A percentile compares a stretch with the other conserved stretches of the same genome.
These are phyloP conservation scores for Neurospora crassa DNA, from an alignment of 2,329 filamentous ascomycete genomes.

Conservation along the genomic window DNA sequence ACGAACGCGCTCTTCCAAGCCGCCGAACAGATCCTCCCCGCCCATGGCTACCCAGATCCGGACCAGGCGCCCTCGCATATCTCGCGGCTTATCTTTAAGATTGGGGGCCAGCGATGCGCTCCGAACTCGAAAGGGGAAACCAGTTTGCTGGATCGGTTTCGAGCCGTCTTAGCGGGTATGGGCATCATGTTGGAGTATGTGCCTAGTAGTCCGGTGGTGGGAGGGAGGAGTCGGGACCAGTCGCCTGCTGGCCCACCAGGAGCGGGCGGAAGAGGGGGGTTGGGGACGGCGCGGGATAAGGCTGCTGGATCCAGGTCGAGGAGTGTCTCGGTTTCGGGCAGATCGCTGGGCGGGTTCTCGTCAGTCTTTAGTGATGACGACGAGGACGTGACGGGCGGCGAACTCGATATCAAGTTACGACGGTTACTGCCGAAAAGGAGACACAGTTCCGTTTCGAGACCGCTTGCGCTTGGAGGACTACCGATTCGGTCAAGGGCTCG, in stretches of 20 bases:
- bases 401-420: neutral
- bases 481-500: neutral
- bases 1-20: constrained; percentile 73
- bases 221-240: neutral
- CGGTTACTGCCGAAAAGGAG: neutral
- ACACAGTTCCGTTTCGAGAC: neutral
- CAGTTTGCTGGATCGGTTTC: constrained; percentile 56
- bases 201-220: constrained; percentile 7
- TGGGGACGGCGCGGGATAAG: neutral
- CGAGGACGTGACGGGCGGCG: neutral
- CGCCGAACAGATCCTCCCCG: constrained; percentile 66
- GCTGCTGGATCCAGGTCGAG: neutral
- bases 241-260: neutral
- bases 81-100: constrained; percentile 68
- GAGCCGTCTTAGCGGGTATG: constrained; percentile 56
- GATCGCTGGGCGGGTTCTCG: neutral
- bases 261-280: neutral
- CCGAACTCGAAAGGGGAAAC: constrained; percentile 13
- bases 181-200: constrained; percentile 61
- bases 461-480: neutral
- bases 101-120: constrained; percentile 55
- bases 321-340: neutral
- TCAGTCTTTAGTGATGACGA: neutral
- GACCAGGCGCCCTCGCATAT: constrained; percentile 64
- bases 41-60: constrained; percentile 54